Base-by-base conservation (phyloP, 1,284 basidiomycete genomes). In the Cutaneotrichosporon dermatis region DNA sequence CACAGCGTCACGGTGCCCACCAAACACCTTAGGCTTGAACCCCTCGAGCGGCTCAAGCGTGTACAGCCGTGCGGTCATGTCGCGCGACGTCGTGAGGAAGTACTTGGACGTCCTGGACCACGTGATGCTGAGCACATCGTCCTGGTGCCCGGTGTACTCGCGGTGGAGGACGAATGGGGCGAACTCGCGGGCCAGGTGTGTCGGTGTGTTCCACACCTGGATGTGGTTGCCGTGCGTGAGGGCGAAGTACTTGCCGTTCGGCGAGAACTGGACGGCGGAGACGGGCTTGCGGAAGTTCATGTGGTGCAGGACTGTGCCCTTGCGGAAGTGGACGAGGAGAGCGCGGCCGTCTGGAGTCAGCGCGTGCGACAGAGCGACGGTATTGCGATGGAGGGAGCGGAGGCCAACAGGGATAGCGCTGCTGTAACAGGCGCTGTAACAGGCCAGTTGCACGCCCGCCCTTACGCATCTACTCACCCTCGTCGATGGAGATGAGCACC, bases 181-280 rank as follows among this genome's bases (percentile, higher is more conserved):
- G 73, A 99, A 99, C 76, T 99, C 94, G 67, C 95, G 87, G 4
- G 90, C 85, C 15, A 96, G 84, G 71, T 90, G 88, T 60, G 93
- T 94, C 2, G 95, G 96, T 2, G 93, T 98, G 45, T 84, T 82
- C 95, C 95, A 99, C 3, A 99, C 92, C 80, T 99, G 93, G 34
- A 97, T 80, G 69, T 96, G 92, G 7, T 88, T 81, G 42, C 88
- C 91, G 72, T 96, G 92, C 2, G 93, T 92, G 44, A 93, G 88
- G 5, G 94, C 92, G 62, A 99, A 91, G 76, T 85, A 95, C 74
- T 88, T 90, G 78, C 94, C 94, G 70, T 97, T 87, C 0, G 90
- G 92, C 12, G 94, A 96, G 79, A 99, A 99, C 66, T 88, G 84
- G 61, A 92, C 85, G 64, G 88, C 88, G 51, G 87, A 85, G 13